A percentile compares a stretch with the other conserved stretches of the same genome.
These are phyloP conservation scores for Zea luxurians DNA, from an alignment of 176 grass and related monocot species.

Conservation along the genomic window DNA sequence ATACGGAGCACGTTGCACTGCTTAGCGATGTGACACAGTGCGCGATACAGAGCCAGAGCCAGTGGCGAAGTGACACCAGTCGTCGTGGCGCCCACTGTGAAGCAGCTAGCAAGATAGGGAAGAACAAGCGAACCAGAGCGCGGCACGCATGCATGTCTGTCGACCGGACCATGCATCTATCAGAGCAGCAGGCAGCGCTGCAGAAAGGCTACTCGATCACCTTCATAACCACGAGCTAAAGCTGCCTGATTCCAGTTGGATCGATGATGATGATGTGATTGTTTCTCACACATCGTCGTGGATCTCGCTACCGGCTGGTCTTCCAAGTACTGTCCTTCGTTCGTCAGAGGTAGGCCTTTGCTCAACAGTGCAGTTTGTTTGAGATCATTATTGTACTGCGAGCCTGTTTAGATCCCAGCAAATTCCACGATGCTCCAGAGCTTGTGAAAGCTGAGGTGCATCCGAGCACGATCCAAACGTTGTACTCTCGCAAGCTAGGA, in stretches of 20 bases:
- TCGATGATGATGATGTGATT: background rate
- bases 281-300: background rate
- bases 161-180: background rate
- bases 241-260: background rate
- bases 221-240: constrained; percentile 7
- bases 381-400: background rate
- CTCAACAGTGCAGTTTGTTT: background rate
- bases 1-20: background rate
- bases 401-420: background rate
- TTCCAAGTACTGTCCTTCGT: background rate
- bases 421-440: background rate
- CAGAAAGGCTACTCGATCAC: background rate
- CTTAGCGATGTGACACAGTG: background rate
- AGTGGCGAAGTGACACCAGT: too few relatives aligned
- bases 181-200: background rate
- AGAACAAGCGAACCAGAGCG: too few relatives aligned
- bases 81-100: too few relatives aligned
- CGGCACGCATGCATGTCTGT: too few relatives aligned
- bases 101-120: too few relatives aligned
- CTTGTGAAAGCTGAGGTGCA: background rate
- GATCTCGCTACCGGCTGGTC: background rate
- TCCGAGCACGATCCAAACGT: background rate
- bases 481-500: too few relatives aligned
- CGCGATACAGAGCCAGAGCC: too few relatives aligned
- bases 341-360: too few relatives aligned